Evolutionary conservation across 352 stramenopile genomes (phyloP).

Genomic region (Globisporangium solare): DNA sequence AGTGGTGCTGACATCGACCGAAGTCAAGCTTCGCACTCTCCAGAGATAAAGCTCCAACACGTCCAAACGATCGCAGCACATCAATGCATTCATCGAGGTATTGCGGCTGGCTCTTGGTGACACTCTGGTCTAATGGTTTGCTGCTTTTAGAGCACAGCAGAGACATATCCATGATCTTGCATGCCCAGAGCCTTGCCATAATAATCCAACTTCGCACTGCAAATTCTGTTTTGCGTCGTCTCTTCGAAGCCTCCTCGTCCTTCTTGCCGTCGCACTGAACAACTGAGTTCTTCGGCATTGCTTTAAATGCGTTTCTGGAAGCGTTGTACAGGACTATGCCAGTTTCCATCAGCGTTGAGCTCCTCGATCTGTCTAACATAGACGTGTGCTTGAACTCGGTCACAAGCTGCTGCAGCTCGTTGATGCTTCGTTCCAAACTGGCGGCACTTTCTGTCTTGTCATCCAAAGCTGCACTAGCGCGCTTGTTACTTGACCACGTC

Average conservation of each 20-base stretch:
- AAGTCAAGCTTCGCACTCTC: constrained; percentile 45
- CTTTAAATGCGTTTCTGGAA: constrained; percentile 36
- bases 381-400: constrained; percentile 16
- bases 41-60: constrained; percentile 58
- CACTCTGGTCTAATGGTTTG: neutral
- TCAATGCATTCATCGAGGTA: constrained; percentile 67
- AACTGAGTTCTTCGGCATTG: constrained; percentile 9
- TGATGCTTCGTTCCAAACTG: constrained; percentile 8
- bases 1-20: constrained; percentile 46
- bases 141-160: constrained; percentile 29
- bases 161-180: constrained; percentile 59
- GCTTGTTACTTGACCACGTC: neutral
- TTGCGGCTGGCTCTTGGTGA: constrained; percentile 15
- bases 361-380: constrained; percentile 23
- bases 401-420: constrained; percentile 28
- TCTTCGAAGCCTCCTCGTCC: neutral
- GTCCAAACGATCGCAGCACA: constrained; percentile 66
- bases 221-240: constrained; percentile 3
- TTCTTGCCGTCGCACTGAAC: neutral
- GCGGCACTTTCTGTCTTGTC: neutral
- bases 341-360: constrained; percentile 41
- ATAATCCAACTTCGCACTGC: constrained; percentile 21
- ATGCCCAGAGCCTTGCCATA: constrained; percentile 45
- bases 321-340: constrained; percentile 72
- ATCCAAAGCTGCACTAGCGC: constrained; percentile 7